These are phyloP conservation scores for Murraya koenigii DNA, from an alignment of 345 rosid genomes.

Conservation along the genomic window DNA sequence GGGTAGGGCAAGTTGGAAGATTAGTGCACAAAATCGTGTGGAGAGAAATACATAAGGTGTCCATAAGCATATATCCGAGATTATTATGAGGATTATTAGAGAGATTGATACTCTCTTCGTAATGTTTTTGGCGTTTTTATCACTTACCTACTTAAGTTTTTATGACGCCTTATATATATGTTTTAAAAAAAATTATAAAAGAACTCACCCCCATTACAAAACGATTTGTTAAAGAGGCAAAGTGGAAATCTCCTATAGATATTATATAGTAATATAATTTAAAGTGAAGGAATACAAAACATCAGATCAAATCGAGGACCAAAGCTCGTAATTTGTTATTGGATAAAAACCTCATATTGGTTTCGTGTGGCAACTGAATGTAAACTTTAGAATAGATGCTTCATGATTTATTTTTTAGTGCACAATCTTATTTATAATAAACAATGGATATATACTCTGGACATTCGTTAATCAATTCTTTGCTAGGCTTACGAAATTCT, in stretches of 20 bases:
- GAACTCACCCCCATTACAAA: too few relatives aligned
- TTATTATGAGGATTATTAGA: not conserved
- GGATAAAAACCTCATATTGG: not conserved
- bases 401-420: not conserved
- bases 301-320: not conserved
- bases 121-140: too few relatives aligned
- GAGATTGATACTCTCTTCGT: too few relatives aligned
- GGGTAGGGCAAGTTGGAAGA: not conserved
- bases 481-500: not conserved
- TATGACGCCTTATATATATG: too few relatives aligned
- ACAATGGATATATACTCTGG: not conserved
- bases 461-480: not conserved
- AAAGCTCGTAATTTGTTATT: not conserved
- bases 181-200: too few relatives aligned
- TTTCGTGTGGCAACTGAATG: not conserved
- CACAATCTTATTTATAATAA: constrained; percentile 2
- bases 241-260: not conserved
- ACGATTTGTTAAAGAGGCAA: too few relatives aligned
- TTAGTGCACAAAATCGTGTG: too few relatives aligned
- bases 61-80: not conserved
- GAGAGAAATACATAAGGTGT: not conserved
- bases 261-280: not conserved
- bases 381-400: constrained; percentile 29
- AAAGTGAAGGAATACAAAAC: not conserved
- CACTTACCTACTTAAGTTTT: too few relatives aligned